A percentile compares a stretch with the other conserved stretches of the same genome.
Evolutionary conservation across 2,329 filamentous ascomycete genomes (phyloP).

Genomic region (Ophiocordyceps camponoti-floridani): DNA sequence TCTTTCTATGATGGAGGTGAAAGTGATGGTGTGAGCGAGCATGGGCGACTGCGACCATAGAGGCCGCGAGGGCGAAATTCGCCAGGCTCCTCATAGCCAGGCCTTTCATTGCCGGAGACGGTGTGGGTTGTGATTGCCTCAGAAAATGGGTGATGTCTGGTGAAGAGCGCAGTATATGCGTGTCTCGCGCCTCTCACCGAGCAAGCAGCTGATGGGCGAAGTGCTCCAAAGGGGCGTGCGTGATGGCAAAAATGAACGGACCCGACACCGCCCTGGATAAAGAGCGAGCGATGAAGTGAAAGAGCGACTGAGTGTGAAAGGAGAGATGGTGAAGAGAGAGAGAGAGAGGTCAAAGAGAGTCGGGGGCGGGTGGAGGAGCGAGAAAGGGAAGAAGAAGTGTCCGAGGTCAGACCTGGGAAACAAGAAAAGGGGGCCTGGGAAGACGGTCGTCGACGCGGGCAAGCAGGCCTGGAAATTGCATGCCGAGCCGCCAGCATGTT

Average conservation of each 20-base stretch:
- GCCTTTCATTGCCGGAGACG: neutral
- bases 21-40: conserved; percentile 45
- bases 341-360: neutral
- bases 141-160: neutral
- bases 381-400: neutral
- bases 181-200: neutral
- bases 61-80: conserved; percentile 32
- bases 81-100: conserved; percentile 8
- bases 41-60: conserved; percentile 30
- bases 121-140: no score
- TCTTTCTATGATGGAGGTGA: conserved; percentile 39
- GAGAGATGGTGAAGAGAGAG: neutral
- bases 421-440: neutral
- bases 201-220: neutral
- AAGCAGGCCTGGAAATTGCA: neutral
- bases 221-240: neutral
- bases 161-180: neutral
- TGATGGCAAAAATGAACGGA: neutral
- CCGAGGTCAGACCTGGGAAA: neutral
- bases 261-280: neutral
- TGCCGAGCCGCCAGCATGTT: neutral
- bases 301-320: neutral
- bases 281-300: neutral
- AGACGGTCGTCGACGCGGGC: neutral
- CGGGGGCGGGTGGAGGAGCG: neutral